Conservation (phyloP, 177 flowering plant genomes). For the Vitis hybrid region DNA sequence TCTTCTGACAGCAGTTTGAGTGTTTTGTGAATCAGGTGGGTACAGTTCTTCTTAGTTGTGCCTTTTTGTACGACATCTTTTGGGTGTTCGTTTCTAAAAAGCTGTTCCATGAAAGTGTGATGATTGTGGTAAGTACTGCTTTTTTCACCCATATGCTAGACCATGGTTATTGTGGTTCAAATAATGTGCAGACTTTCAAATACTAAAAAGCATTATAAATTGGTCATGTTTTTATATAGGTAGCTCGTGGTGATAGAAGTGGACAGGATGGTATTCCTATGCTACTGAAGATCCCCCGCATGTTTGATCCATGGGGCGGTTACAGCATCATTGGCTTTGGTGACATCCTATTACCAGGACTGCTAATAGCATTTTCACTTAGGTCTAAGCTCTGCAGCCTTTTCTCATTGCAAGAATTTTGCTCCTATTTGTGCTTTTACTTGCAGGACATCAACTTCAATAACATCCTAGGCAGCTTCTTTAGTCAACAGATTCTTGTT, state of each 20-base stretch:
- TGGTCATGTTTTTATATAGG: slow-evolving; percentile 39
- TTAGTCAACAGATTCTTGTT: background rate
- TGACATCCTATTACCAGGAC: slow-evolving; percentile 92
- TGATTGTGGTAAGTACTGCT: slow-evolving; percentile 81
- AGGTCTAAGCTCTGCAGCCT: slow-evolving; percentile 40
- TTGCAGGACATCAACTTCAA: background rate
- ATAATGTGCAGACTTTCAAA: background rate
- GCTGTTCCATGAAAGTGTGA: slow-evolving; percentile 88
- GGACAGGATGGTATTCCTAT: slow-evolving; percentile 96
- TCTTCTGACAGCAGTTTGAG: background rate
- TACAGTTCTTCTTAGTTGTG: slow-evolving; percentile 86
- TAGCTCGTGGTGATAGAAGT: slow-evolving; percentile 92
- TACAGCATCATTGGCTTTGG: slow-evolving; percentile 96
- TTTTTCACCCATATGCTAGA: background rate
- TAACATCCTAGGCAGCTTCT: background rate
- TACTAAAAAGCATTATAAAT: background rate
- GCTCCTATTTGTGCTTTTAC: background rate
- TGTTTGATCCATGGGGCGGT: slow-evolving; percentile 98
- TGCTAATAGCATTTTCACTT: slow-evolving; percentile 76
- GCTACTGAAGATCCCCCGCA: slow-evolving; percentile 89
- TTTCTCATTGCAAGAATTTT: background rate
- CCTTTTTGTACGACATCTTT: slow-evolving; percentile 94
- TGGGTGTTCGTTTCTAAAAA: slow-evolving; percentile 85
- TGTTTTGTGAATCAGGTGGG: slow-evolving; percentile 67
- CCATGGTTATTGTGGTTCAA: background rate